Evolutionary conservation across 768 basidiomycete genomes (phyloP).

Genomic region (Amanita thiersii): DNA sequence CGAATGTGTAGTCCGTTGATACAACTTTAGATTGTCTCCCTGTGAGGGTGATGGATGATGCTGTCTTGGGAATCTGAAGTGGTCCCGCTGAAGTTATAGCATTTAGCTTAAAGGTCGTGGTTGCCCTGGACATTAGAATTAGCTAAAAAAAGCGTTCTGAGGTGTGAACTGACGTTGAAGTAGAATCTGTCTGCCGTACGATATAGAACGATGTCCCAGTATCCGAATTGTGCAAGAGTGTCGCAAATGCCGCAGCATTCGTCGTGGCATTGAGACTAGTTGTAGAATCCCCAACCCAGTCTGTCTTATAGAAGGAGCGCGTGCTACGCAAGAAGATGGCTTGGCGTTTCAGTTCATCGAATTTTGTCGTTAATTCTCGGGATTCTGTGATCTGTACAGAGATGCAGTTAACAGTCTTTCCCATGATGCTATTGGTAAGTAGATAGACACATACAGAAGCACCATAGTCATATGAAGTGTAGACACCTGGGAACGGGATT

Average conservation of each 20-base stretch:
- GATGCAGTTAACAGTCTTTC: neutral
- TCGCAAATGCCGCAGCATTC: conserved; percentile 46
- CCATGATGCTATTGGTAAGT: neutral
- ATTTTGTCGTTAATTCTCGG: conserved; percentile 59
- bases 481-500: conserved; percentile 71
- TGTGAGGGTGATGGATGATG: conserved; percentile 43
- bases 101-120: conserved; percentile 49
- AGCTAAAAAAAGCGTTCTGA: neutral
- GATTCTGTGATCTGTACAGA: conserved; percentile 51
- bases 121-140: conserved; percentile 24
- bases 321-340: conserved; percentile 74
- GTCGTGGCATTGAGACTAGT: conserved; percentile 33
- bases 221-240: conserved; percentile 62
- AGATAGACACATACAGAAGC: conserved; percentile 30
- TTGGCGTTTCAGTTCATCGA: conserved; percentile 70
- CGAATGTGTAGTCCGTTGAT: conserved; percentile 67
- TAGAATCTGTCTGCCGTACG: conserved; percentile 58
- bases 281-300: conserved; percentile 58
- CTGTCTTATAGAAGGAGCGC: conserved; percentile 72
- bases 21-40: conserved; percentile 73
- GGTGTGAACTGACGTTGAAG: conserved; percentile 47
- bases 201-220: conserved; percentile 61
- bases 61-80: conserved; percentile 49
- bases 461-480: conserved; percentile 81
- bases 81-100: conserved; percentile 44